Evolutionary conservation across 2,329 filamentous ascomycete genomes (phyloP).

Genomic region (Apiospora hydei): DNA sequence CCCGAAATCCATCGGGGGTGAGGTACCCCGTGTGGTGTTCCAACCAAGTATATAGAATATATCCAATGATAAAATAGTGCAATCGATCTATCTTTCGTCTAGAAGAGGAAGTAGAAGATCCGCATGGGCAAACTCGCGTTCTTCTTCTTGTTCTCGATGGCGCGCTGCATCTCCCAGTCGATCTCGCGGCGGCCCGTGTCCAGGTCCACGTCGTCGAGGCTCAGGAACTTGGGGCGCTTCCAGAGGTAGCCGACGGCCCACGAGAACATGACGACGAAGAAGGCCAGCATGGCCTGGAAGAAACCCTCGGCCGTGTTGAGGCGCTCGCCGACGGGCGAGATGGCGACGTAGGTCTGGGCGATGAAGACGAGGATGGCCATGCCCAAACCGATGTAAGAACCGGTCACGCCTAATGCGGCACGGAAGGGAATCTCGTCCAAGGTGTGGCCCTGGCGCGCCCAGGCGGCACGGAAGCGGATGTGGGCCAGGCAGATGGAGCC

Average conservation of each 20-base stretch:
- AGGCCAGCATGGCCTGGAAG: conserved; percentile 61
- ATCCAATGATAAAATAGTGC: background rate
- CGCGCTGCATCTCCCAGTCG: conserved; percentile 21
- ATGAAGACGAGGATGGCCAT: conserved; percentile 64
- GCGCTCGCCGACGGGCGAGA: conserved; percentile 40
- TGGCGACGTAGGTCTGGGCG: conserved; percentile 57
- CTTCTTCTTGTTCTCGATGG: conserved; percentile 8
- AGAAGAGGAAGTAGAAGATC: conserved; percentile 17
- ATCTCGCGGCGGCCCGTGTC: conserved; percentile 23
- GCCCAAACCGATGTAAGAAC: conserved; percentile 70
- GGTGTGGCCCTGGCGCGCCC: conserved; percentile 47
- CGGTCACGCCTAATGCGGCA: conserved; percentile 65
- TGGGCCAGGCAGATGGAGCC: conserved; percentile 53
- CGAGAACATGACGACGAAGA: conserved; percentile 62
- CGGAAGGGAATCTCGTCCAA: conserved; percentile 73
- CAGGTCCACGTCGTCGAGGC: conserved; percentile 14
- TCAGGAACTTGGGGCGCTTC: conserved; percentile 55
- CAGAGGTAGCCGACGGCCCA: conserved; percentile 65
- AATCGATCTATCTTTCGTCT: background rate
- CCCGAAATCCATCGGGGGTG: background rate
- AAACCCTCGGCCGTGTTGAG: conserved; percentile 52
- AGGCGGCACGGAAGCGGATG: conserved; percentile 52
- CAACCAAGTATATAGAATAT: background rate
- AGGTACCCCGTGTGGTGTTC: too few species aligned
- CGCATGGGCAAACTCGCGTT: background rate